Evolutionary conservation across 441 rosid genomes (phyloP).

Genomic region (Eruca vesicaria): DNA sequence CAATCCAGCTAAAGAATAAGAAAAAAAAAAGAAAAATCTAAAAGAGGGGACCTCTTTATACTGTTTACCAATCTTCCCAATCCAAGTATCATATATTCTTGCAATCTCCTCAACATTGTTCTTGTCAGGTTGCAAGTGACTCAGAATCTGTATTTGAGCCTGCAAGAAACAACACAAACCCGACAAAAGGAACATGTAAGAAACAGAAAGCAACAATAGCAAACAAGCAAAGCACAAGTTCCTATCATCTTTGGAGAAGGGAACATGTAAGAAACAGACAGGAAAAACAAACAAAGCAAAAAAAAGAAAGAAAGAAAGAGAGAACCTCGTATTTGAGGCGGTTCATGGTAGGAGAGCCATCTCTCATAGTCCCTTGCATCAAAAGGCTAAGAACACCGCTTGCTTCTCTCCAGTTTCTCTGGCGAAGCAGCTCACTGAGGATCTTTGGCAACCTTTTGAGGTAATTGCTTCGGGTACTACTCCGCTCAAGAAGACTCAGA

Average conservation of each 20-base stretch:
- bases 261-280: background rate
- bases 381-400: slow-evolving; percentile 56
- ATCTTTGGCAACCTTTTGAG: slow-evolving; percentile 38
- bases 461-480: slow-evolving; percentile 38
- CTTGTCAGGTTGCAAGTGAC: slow-evolving; percentile 38
- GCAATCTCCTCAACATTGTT: slow-evolving; percentile 38
- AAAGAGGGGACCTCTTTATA: slow-evolving; percentile 31
- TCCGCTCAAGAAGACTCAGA: slow-evolving; percentile 38
- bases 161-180: slow-evolving; percentile 20
- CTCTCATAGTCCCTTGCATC: slow-evolving; percentile 53
- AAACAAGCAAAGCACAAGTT: too few relatives aligned
- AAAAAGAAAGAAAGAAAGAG: background rate
- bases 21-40: background rate
- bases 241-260: background rate
- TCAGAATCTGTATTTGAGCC: slow-evolving; percentile 63
- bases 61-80: slow-evolving; percentile 49
- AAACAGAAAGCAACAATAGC: background rate
- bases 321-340: slow-evolving; percentile 65
- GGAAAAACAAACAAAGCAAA: too few relatives aligned
- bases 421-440: slow-evolving; percentile 49
- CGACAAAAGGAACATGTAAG: background rate
- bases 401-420: slow-evolving; percentile 59
- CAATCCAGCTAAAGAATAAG: background rate
- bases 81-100: slow-evolving; percentile 65
- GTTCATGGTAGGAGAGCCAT: slow-evolving; percentile 40